phyloP scores from a whole-genome alignment of 1,284 basidiomycete genomes.

The Hortiboletus rubellus region DNA sequence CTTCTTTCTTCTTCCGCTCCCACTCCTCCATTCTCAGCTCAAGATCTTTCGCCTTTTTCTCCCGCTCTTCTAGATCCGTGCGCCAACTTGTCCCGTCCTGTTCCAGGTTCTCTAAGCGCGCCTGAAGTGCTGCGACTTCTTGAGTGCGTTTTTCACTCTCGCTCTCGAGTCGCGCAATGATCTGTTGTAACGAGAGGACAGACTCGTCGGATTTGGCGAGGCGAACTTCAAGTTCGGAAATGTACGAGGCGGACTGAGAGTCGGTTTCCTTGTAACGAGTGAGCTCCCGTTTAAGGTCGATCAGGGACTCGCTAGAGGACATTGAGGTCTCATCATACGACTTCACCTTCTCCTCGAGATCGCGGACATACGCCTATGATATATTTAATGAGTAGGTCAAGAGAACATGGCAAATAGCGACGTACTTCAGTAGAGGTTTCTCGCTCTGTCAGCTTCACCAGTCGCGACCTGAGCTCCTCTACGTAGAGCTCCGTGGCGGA shows the following conservation, averaged over 20 bases:
- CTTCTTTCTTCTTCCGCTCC: slow-evolving; percentile 66
- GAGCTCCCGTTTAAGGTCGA: slow-evolving; percentile 84
- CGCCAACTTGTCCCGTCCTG: slow-evolving; percentile 73
- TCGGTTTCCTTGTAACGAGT: slow-evolving; percentile 77
- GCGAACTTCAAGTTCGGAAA: slow-evolving; percentile 85
- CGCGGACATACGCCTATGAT: slow-evolving; percentile 81
- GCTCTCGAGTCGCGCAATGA: slow-evolving; percentile 75
- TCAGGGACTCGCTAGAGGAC: slow-evolving; percentile 73
- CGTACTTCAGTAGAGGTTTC: slow-evolving; percentile 88
- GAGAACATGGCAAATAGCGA: slow-evolving; percentile 5
- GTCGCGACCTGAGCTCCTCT: slow-evolving; percentile 78
- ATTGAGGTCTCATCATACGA: slow-evolving; percentile 76
- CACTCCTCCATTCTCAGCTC: slow-evolving; percentile 77
- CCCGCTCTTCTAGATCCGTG: slow-evolving; percentile 79
- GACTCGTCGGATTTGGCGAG: slow-evolving; percentile 80
- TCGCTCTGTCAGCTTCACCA: slow-evolving; percentile 83
- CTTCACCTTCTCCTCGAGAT: slow-evolving; percentile 90
- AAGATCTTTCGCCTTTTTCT: slow-evolving; percentile 71
- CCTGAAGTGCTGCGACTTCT: slow-evolving; percentile 69
- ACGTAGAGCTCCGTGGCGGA: slow-evolving; percentile 84
- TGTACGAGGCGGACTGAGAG: slow-evolving; percentile 73
- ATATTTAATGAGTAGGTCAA: slow-evolving; percentile 10
- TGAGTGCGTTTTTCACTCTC: slow-evolving; percentile 72
- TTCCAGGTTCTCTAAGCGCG: slow-evolving; percentile 69
- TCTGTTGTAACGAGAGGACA: slow-evolving; percentile 63